Evolutionary conservation across 1,139 yeast genomes (phyloP).

Genomic region (Magnusiomyces ingens): DNA sequence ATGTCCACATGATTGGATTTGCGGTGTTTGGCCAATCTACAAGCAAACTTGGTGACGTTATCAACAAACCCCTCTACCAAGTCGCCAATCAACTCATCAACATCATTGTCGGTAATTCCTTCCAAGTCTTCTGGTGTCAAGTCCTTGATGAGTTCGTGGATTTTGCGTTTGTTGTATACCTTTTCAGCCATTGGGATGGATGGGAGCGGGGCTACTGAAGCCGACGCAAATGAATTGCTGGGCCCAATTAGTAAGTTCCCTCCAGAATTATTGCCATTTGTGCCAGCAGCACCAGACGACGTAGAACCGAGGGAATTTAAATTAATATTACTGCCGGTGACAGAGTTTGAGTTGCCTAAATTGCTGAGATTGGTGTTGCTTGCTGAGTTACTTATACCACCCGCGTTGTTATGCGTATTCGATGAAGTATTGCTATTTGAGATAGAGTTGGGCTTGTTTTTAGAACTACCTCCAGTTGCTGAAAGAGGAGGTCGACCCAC

Average conservation of each 20-base stretch:
- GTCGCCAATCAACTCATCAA: slow-evolving; percentile 85
- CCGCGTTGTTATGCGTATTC: neutral
- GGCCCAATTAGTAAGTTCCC: neutral
- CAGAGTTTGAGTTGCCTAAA: too few relatives aligned
- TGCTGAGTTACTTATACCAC: neutral
- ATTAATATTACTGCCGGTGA: neutral
- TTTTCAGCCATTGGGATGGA: slow-evolving; percentile 51
- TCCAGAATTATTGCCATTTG: too few relatives aligned
- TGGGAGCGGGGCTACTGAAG: neutral
- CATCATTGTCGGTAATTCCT: slow-evolving; percentile 76
- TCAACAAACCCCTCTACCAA: slow-evolving; percentile 95
- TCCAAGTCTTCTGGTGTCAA: slow-evolving; percentile 76
- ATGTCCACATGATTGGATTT: slow-evolving; percentile 85
- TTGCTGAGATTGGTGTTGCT: too few relatives aligned
- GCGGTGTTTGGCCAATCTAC: slow-evolving; percentile 90
- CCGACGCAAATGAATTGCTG: neutral
- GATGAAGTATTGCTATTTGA: neutral
- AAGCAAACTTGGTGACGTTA: slow-evolving; percentile 85
- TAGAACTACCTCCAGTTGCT: slow-evolving; percentile 7
- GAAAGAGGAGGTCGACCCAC: slow-evolving; percentile 15
- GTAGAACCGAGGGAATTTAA: neutral
- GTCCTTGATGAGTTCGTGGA: slow-evolving; percentile 75
- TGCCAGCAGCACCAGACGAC: neutral
- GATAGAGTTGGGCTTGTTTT: slow-evolving; percentile 4
- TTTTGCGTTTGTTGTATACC: slow-evolving; percentile 79